Base-by-base conservation (phyloP, 2,329 filamentous ascomycete species). In the Pseudogymnoascus pannorum region DNA sequence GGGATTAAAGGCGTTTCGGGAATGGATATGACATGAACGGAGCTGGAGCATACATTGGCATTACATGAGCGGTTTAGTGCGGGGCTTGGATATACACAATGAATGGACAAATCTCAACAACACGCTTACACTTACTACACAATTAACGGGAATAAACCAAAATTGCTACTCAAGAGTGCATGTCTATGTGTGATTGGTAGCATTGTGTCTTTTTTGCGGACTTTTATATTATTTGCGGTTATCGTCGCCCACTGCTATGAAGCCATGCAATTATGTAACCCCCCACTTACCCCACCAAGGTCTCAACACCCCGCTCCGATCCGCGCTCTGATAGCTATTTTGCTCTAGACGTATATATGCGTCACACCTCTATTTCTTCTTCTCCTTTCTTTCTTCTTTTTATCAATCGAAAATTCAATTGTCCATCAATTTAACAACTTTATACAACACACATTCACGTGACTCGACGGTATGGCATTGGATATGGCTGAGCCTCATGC, bases 401-500 rank as follows among this genome's bases (percentile, higher is more conserved):
- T 20, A 29, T 31, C 58, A 22, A 59, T 11, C 7, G 51, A n/a
- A 6, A 42, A 29, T 9, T 36, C 36, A 11, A 59, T 29, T 36
- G 5, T 18, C 31, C 24, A 11, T 31, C 33, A 59, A 59, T 51
- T 16, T 18, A 48, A 18, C 14, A 59, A 20, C 22, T 22, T 3
- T 4, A 40, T 51, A 42, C 31, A 44, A 3, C 22, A 40, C 35
- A 60, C 18, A 29, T 12, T n/a, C 14, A 18, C 29, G 42, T 42
- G 42, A 42, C 42, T 42, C 33, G 57, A 59, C 57, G 57, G 57
- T 59, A 59, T 59, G 57, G 57, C 57, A 59, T 36, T 36, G 33
- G 57, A 59, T 36, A 54, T 54, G 48, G 48, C 48, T 54, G 59
- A 38, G 31, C 59, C 71, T 68, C 65, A 64, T 69, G 69, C 67